Evolutionary conservation across 2,329 filamentous ascomycete species (phyloP).

Genomic region (Phialophora chinensis): DNA sequence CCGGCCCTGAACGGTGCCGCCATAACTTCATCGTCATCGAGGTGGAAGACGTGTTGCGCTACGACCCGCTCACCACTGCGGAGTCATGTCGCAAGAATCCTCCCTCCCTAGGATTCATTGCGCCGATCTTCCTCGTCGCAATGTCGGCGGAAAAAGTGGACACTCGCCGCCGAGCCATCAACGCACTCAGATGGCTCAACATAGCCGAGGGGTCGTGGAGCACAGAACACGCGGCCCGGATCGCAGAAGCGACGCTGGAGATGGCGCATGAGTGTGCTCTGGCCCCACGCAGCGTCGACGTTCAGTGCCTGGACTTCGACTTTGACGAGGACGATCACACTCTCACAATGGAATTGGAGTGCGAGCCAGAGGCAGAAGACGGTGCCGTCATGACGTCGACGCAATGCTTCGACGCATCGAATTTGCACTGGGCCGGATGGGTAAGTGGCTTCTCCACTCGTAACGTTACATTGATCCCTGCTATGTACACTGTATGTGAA

Average conservation of each 20-base stretch:
- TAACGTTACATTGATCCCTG: not conserved
- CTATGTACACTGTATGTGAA: not conserved
- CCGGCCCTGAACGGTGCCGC: constrained; percentile 14
- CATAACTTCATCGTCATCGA: constrained; percentile 25
- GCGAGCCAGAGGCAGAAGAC: constrained; percentile 6
- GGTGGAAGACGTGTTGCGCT: constrained; percentile 28
- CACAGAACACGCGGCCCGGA: constrained; percentile 20
- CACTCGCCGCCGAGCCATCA: constrained; percentile 22
- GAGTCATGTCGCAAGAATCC: constrained; percentile 14
- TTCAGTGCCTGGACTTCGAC: constrained; percentile 17
- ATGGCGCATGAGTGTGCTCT: constrained; percentile 14
- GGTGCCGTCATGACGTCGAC: not conserved
- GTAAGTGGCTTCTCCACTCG: not conserved
- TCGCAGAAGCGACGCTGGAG: constrained; percentile 28
- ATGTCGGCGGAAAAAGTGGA: constrained; percentile 17
- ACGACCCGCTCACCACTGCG: constrained; percentile 12
- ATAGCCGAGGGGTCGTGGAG: constrained; percentile 28
- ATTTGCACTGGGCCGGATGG: not conserved
- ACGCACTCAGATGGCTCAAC: constrained; percentile 19
- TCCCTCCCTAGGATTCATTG: constrained; percentile 24
- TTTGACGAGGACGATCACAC: constrained; percentile 7
- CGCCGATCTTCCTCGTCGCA: constrained; percentile 26
- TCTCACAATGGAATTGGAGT: constrained; percentile 20
- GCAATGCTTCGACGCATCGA: constrained; percentile 2
- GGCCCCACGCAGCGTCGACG: constrained; percentile 4